phyloP scores from a whole-genome alignment of 2,329 filamentous ascomycete species.

The Fusarium sp. region DNA sequence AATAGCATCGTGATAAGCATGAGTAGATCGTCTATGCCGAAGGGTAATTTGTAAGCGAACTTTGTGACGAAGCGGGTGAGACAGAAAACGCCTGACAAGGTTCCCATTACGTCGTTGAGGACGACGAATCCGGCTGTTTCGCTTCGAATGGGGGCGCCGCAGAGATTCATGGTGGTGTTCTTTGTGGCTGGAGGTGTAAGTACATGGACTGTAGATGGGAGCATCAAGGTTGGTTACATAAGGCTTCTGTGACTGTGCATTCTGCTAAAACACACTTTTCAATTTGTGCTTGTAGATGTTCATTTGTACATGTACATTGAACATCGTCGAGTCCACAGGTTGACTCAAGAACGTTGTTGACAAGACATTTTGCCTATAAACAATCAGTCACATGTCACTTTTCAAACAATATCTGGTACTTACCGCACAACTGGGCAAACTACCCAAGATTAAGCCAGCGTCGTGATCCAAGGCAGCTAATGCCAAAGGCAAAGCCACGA shows the following conservation, averaged over 20 bases:
- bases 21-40: conserved; percentile 54
- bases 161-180: conserved; percentile 44
- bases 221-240: neutral
- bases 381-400: no score
- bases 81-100: conserved; percentile 53
- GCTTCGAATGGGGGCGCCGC: conserved; percentile 44
- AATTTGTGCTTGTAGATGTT: neutral
- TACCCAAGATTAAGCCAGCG: neutral
- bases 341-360: neutral
- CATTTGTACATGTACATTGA: neutral
- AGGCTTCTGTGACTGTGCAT: neutral
- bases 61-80: conserved; percentile 54
- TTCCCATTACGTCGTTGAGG: conserved; percentile 45
- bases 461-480: neutral
- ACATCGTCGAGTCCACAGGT: neutral
- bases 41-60: conserved; percentile 47
- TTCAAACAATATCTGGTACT: neutral
- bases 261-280: neutral
- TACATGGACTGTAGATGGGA: neutral
- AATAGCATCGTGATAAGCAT: conserved; percentile 46
- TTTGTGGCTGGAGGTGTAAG: conserved; percentile 33
- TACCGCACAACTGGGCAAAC: neutral
- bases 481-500: neutral
- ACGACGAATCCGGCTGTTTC: conserved; percentile 36
- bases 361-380: neutral